Base-by-base conservation (phyloP, 805 yeast genomes). In the Cephaloascus fragrans region DNA sequence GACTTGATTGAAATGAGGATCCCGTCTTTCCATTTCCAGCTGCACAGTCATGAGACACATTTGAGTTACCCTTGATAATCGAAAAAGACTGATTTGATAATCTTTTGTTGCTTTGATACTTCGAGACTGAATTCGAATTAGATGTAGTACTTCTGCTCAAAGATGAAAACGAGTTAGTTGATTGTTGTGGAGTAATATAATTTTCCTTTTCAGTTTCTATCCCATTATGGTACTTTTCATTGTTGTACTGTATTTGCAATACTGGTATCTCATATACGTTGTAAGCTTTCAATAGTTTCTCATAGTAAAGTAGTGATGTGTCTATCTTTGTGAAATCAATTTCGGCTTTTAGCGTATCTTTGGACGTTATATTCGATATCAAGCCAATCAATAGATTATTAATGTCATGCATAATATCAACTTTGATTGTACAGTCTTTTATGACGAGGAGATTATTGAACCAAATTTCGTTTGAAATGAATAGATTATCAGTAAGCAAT, bases 351-450 rank as follows among this genome's bases (percentile, higher is more conserved):
- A 12, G 28, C 12, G 6, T 6, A 8, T 23, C 28, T 23, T 23
- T 23, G 10, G 28, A 23, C n/a, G n/a, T 18, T 17, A 41, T 20
- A 9, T 37, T 28, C 5, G 23, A 23, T 18, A 17, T 18, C 16
- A 41, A 35, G 9, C 10, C 15, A 16, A 36, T 34, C 19, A 43
- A 28, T 16, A 43, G 40, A 5, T 5, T 34, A 12, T 36, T 26
- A n/a, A 43, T 31, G 8, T 43, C 46, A 31, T 28, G 34, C 16
- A 43, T 19, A n/a, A 43, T 41, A 26, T 43, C 41, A 26, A 41
- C 39, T 26, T 43, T 43, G 20, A 43, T 37, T 29, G 36, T 36
- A 18, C 34, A 36, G 18, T 43, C 34, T 26, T 35, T 37, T 8
- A 43, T 41, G 14, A 26, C 16, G 5, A 41, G 6, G 9, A 20